Evolutionary conservation across 345 rosid genomes (phyloP).

Genomic region (Mercurialis annua): DNA sequence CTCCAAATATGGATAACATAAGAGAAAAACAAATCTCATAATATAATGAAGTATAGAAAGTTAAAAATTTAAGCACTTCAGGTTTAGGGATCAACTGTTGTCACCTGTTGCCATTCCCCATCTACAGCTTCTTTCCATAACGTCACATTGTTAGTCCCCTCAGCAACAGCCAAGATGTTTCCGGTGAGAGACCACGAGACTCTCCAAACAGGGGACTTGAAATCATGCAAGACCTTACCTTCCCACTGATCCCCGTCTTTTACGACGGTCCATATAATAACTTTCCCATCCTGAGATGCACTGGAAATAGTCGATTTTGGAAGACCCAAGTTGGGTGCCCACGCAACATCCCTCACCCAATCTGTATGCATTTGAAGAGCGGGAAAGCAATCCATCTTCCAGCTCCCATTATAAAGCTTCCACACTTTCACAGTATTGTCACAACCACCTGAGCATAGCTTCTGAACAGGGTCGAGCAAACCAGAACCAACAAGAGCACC

Average conservation of each 20-base stretch:
- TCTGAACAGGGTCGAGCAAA: constrained; percentile 21
- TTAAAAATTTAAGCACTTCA: not conserved
- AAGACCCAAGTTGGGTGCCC: constrained; percentile 29
- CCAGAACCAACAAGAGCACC: constrained; percentile 21
- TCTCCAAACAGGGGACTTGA: constrained; percentile 24
- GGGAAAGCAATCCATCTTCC: constrained; percentile 29
- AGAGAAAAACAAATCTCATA: not conserved
- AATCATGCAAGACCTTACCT: constrained; percentile 23
- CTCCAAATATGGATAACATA: not conserved
- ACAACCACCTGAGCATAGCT: constrained; percentile 29
- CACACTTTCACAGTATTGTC: constrained; percentile 27
- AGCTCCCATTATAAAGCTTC: constrained; percentile 20
- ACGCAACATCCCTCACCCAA: constrained; percentile 25
- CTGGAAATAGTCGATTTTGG: constrained; percentile 27
- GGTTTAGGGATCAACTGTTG: constrained; percentile 20
- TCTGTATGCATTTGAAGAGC: constrained; percentile 29
- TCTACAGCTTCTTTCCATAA: constrained; percentile 29
- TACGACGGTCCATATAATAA: constrained; percentile 22
- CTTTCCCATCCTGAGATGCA: constrained; percentile 27
- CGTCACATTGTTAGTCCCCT: constrained; percentile 18
- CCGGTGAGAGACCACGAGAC: constrained; percentile 27
- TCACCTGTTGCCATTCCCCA: constrained; percentile 30
- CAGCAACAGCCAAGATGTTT: constrained; percentile 28
- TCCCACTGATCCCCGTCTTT: constrained; percentile 26
- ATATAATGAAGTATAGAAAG: not conserved